Evolutionary conservation across 2,329 filamentous ascomycete genomes (phyloP).

Genomic region (Zymoseptoria tritici): DNA sequence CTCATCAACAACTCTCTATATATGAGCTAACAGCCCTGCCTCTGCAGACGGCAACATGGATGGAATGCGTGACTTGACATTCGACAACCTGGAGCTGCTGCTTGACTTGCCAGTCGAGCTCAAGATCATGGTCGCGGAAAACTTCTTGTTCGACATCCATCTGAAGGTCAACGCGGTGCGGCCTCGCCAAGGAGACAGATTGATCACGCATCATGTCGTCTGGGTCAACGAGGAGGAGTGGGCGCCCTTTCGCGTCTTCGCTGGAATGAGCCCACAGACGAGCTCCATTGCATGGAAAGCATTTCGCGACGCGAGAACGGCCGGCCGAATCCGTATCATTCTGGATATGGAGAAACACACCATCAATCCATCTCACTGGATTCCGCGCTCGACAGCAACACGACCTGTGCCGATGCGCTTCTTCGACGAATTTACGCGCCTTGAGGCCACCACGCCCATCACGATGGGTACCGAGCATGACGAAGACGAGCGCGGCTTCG

Average conservation of each 20-base stretch:
- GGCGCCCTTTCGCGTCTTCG: not conserved
- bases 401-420: not conserved
- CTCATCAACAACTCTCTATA: no score
- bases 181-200: not conserved
- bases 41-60: no score
- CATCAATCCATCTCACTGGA: not conserved
- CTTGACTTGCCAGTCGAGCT: not conserved
- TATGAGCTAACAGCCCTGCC: no score
- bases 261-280: no score
- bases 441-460: not conserved
- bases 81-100: no score
- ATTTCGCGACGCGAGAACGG: not conserved
- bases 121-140: not conserved
- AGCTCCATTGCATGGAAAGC: not conserved
- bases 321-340: not conserved
- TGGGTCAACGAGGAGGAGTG: not conserved
- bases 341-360: not conserved
- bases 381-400: not conserved
- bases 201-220: not conserved
- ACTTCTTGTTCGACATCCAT: not conserved
- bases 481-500: not conserved
- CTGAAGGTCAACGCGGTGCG: not conserved
- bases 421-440: not conserved
- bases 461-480: not conserved
- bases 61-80: no score